Base-by-base conservation (phyloP, 2,329 filamentous ascomycete species). In the Cladosporium sp. region DNA sequence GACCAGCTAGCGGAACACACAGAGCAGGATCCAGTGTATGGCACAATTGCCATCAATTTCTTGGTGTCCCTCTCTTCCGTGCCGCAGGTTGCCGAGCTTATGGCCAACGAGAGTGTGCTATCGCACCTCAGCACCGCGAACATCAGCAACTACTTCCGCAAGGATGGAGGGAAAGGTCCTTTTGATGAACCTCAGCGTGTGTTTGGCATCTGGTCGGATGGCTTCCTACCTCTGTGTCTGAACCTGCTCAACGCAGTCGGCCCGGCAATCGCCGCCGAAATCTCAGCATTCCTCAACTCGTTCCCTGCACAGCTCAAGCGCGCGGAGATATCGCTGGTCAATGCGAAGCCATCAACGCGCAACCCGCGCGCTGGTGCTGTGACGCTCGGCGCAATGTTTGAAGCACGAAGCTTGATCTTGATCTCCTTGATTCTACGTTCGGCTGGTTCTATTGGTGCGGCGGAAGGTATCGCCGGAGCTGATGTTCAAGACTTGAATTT, bases 141-240 rank as follows among this genome's bases (percentile, higher is more conserved):
- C 67, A 81, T 98, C 23, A 90, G 91, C 10, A 88, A 88, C 65
- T 89, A 91, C 76, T 89, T 96, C 77, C 88, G 91, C 29, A 83
- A 84, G 53, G 76, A 80, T 11, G 88, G 89, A 62, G 85, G 86
- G 56, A 89, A 93, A 66, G 91, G 90, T 2, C 93, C 93, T 0
- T 93, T 96, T 69, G 90, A 95, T 53, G 86, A 91, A 6, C 86
- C 89, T 1, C 80, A 86, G 0, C 88, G 94, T 29, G 88, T 96
- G 74, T 96, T 96, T 80, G 86, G 86, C 62, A 93, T 98, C 73
- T 99, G 95, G 95, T 88, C 88, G 23, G 90, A 91, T 70, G 95
- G 92, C 1, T 86, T 98, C 65, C 83, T 99, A 3, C 95, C 95
- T 0, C 81, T 99, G 21, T 89, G 94, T 67, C 85, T 99, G 53